Evolutionary conservation across 768 basidiomycete species (phyloP).

Genomic region (Gymnopilus junonius): DNA sequence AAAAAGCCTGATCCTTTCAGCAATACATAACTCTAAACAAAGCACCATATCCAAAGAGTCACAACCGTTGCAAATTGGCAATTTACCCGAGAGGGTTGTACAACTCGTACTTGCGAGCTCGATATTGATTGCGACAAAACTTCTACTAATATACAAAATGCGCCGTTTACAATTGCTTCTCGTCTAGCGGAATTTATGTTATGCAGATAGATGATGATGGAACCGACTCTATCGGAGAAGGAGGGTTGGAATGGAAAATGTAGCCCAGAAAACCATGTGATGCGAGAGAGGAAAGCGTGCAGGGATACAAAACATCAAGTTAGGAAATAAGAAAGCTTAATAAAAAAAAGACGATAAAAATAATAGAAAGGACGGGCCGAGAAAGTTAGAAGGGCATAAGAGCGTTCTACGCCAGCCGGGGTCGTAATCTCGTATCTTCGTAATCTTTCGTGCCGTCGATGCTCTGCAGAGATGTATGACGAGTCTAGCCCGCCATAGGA

Average conservation of each 20-base stretch:
- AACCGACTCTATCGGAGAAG: conserved; percentile 21
- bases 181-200: conserved; percentile 19
- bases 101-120: conserved; percentile 14
- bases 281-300: conserved; percentile 6
- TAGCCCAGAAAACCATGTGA: conserved; percentile 16
- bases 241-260: neutral
- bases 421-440: conserved; percentile 44
- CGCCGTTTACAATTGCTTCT: conserved; percentile 19
- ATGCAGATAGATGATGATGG: conserved; percentile 9
- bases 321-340: conserved; percentile 21
- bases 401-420: conserved; percentile 45
- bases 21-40: neutral
- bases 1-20: neutral
- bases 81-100: neutral
- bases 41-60: neutral
- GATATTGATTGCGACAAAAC: conserved; percentile 4
- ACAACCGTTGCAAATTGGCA: too few relatives aligned
- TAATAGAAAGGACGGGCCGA: conserved; percentile 17
- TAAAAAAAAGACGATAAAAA: conserved; percentile 12
- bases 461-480: conserved; percentile 16
- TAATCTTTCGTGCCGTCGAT: conserved; percentile 28
- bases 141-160: conserved; percentile 10
- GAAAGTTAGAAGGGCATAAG: conserved; percentile 21
- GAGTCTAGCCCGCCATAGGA: conserved; percentile 21
- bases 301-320: conserved; percentile 25